A percentile compares a stretch with the other conserved stretches of the same genome.
Conservation (phyloP, 768 basidiomycete species). For the Phylloporus sp. region DNA sequence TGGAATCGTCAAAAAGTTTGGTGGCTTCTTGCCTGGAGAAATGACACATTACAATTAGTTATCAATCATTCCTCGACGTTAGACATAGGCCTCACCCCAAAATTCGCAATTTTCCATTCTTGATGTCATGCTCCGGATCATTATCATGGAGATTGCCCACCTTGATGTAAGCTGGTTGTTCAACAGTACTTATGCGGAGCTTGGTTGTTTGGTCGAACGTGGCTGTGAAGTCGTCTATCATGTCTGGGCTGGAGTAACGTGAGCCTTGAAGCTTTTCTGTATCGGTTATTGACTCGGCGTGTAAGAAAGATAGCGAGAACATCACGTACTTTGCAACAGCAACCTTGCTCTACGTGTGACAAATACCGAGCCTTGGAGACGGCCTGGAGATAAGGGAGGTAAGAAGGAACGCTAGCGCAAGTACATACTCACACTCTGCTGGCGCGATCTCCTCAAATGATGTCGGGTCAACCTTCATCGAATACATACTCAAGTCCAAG, state of each 20-base stretch:
- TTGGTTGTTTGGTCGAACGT: slow-evolving; percentile 37
- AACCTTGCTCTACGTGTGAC: slow-evolving; percentile 31
- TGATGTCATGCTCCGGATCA: slow-evolving; percentile 30
- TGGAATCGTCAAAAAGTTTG: slow-evolving; percentile 40
- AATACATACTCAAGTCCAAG: slow-evolving; percentile 39
- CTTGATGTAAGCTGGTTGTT: slow-evolving; percentile 34
- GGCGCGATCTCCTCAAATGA: slow-evolving; percentile 35
- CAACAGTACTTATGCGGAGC: slow-evolving; percentile 32
- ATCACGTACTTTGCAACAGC: slow-evolving; percentile 30
- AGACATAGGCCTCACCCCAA: slow-evolving; percentile 23
- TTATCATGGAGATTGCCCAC: slow-evolving; percentile 36
- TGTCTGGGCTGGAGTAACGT: slow-evolving; percentile 24
- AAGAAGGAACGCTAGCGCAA: not conserved
- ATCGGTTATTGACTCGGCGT: not conserved
- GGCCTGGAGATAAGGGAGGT: slow-evolving; percentile 22
- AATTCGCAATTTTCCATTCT: slow-evolving; percentile 33
- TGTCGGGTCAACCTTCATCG: slow-evolving; percentile 33
- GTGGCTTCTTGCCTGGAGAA: slow-evolving; percentile 33
- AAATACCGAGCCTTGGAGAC: slow-evolving; percentile 36
- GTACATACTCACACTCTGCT: slow-evolving; percentile 24
- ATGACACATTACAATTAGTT: not conserved
- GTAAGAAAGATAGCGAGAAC: not conserved
- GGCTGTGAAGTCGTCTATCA: slow-evolving; percentile 30
- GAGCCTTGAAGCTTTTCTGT: slow-evolving; percentile 28
- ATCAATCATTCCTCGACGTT: not conserved